Conservation (phyloP, 192 early-diverging fungal genomes). For the Coemansia sp. region DNA sequence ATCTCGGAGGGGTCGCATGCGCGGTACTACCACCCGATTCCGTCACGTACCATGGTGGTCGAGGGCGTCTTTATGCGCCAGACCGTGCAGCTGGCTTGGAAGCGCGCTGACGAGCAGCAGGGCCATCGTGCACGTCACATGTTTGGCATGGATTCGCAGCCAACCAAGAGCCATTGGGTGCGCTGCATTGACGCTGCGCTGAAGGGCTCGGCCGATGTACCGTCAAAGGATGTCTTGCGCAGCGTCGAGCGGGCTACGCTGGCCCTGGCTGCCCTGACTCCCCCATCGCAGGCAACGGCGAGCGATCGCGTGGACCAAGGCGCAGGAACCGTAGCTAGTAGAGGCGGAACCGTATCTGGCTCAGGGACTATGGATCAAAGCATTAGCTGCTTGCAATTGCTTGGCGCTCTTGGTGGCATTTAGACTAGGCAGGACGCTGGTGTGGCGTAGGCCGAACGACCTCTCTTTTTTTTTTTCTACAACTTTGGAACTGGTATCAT, state of each 20-base stretch:
- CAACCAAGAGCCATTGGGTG: slow-evolving; percentile 43
- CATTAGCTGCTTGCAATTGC: slow-evolving; percentile 31
- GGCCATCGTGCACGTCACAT: slow-evolving; percentile 41
- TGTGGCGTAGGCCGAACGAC: not conserved
- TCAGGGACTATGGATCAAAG: slow-evolving; percentile 18
- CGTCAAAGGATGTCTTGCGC: slow-evolving; percentile 24
- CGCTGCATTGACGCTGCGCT: slow-evolving; percentile 34
- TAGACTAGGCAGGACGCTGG: not conserved
- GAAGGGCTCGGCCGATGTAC: slow-evolving; percentile 13
- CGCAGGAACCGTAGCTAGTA: slow-evolving; percentile 11
- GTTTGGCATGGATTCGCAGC: slow-evolving; percentile 54
- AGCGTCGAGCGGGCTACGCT: slow-evolving; percentile 38
- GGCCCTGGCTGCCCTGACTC: slow-evolving; percentile 31
- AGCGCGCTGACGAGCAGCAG: slow-evolving; percentile 19
- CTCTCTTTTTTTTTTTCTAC: not conserved
- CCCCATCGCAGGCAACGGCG: not conserved
- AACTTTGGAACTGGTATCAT: not conserved
- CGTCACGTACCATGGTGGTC: slow-evolving; percentile 46
- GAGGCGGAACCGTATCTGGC: slow-evolving; percentile 8
- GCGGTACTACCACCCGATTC: slow-evolving; percentile 57
- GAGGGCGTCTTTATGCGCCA: slow-evolving; percentile 59
- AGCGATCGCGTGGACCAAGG: not conserved
- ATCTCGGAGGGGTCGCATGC: slow-evolving; percentile 45
- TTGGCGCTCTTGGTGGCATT: slow-evolving; percentile 22
- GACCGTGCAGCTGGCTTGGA: slow-evolving; percentile 52